Conservation (phyloP, 2,329 filamentous ascomycete species). For the Cordyceps javanica region DNA sequence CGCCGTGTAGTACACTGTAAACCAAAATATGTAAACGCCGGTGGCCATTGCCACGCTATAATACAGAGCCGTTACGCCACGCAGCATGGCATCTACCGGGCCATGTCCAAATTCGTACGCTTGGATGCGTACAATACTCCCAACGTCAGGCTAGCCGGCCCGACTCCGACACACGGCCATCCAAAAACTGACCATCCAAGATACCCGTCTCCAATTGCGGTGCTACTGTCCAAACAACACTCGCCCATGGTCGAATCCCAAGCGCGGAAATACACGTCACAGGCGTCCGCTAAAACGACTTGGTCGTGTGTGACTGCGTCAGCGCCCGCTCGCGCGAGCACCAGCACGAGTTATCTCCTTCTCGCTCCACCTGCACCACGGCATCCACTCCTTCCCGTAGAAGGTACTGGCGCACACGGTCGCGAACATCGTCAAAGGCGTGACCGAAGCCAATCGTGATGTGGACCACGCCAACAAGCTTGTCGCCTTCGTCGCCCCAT, state of each 20-base stretch:
- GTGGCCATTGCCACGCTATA: neutral
- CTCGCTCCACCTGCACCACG: constrained; percentile 80
- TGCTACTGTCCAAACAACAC: constrained; percentile 9
- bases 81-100: neutral
- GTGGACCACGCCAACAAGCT: constrained; percentile 78
- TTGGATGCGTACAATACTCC: neutral
- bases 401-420: constrained; percentile 68
- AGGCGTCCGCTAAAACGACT: constrained; percentile 25
- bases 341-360: constrained; percentile 65
- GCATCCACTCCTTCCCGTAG: constrained; percentile 68
- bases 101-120: neutral
- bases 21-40: neutral
- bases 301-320: constrained; percentile 26
- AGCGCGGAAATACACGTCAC: constrained; percentile 2
- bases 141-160: neutral
- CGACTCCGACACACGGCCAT: neutral
- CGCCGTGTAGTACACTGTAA: neutral
- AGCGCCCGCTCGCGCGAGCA: constrained; percentile 34
- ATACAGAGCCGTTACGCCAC: constrained; percentile 2
- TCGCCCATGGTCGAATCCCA: neutral
- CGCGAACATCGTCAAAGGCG: constrained; percentile 75
- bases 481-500: constrained; percentile 37
- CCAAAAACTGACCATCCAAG: constrained; percentile 1
- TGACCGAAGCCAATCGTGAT: constrained; percentile 67
- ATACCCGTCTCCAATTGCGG: constrained; percentile 9